Evolutionary conservation across 2,329 filamentous ascomycete genomes (phyloP).

Genomic region (Pestalotiopsis sp.): DNA sequence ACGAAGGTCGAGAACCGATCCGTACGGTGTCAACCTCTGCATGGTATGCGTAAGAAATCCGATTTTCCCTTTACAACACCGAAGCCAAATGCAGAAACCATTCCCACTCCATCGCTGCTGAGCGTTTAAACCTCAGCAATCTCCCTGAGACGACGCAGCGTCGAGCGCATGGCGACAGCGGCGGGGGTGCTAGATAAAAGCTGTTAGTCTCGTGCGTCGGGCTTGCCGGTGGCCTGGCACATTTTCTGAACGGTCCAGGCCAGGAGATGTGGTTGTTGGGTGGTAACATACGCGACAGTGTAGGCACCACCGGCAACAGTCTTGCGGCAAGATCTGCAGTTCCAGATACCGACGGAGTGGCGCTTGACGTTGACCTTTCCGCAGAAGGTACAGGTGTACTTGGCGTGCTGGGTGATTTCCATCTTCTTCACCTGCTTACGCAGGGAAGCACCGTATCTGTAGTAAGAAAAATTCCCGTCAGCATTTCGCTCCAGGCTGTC

Average conservation of each 20-base stretch:
- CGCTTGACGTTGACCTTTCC: slow-evolving; percentile 95
- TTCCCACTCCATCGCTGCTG: slow-evolving; percentile 26
- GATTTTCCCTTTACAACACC: slow-evolving; percentile 32
- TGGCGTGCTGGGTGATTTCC: slow-evolving; percentile 98
- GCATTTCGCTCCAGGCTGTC: not conserved
- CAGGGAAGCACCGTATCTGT: slow-evolving; percentile 96
- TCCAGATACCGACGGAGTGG: slow-evolving; percentile 92
- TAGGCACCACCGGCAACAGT: slow-evolving; percentile 92
- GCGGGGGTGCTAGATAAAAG: slow-evolving; percentile 67
- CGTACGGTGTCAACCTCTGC: slow-evolving; percentile 27
- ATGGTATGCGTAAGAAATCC: slow-evolving; percentile 29
- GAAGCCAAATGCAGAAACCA: slow-evolving; percentile 32
- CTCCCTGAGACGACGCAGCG: slow-evolving; percentile 94
- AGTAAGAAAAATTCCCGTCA: slow-evolving; percentile 21
- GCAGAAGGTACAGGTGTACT: slow-evolving; percentile 98
- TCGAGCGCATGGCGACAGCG: slow-evolving; percentile 92
- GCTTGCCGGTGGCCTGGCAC: not conserved
- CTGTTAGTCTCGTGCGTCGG: not conserved
- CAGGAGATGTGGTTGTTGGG: not conserved
- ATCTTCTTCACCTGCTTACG: slow-evolving; percentile 99
- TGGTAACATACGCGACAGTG: slow-evolving; percentile 86
- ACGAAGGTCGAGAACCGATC: slow-evolving; percentile 24
- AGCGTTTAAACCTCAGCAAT: slow-evolving; percentile 86
- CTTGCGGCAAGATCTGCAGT: slow-evolving; percentile 96
- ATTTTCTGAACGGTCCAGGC: not conserved